A percentile compares a stretch with the other conserved stretches of the same genome.
phyloP scores from a whole-genome alignment of 192 early-diverging fungal genomes.

The Chytriomyces sp. region DNA sequence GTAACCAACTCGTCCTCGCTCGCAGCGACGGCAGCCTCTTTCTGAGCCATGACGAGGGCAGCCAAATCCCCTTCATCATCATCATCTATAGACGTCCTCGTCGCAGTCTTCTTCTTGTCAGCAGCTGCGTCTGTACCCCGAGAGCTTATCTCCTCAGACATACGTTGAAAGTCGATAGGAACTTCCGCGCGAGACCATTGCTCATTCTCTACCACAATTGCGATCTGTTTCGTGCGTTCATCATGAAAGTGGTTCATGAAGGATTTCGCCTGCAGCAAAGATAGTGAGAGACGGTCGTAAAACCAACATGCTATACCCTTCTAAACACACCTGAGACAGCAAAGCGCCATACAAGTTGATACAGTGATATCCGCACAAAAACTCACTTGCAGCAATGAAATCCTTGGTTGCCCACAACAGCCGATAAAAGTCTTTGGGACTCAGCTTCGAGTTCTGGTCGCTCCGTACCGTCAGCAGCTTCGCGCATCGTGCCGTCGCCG shows the following conservation, averaged over 20 bases:
- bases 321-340: constrained; percentile 70
- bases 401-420: constrained; percentile 80
- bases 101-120: constrained; percentile 15
- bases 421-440: constrained; percentile 84
- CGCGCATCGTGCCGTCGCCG: constrained; percentile 83
- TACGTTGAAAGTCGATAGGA: constrained; percentile 90
- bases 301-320: background rate
- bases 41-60: constrained; percentile 15
- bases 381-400: constrained; percentile 80
- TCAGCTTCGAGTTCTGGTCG: constrained; percentile 88
- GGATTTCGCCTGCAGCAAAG: constrained; percentile 69
- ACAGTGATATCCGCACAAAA: constrained; percentile 79
- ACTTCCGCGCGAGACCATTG: constrained; percentile 94
- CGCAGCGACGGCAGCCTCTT: constrained; percentile 12
- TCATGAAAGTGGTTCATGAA: constrained; percentile 93
- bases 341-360: constrained; percentile 89
- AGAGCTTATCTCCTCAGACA: constrained; percentile 71
- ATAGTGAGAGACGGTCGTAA: too few relatives aligned
- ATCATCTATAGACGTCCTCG: background rate
- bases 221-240: constrained; percentile 84
- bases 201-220: constrained; percentile 90
- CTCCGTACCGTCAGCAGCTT: constrained; percentile 83
- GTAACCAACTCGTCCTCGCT: constrained; percentile 24
- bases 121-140: constrained; percentile 15
- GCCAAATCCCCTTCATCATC: constrained; percentile 39